Evolutionary conservation across 371 early-diverging fungal genomes (phyloP), one percentile per base, ranked within the genome.

Genomic region (Globomyces sp.): DNA sequence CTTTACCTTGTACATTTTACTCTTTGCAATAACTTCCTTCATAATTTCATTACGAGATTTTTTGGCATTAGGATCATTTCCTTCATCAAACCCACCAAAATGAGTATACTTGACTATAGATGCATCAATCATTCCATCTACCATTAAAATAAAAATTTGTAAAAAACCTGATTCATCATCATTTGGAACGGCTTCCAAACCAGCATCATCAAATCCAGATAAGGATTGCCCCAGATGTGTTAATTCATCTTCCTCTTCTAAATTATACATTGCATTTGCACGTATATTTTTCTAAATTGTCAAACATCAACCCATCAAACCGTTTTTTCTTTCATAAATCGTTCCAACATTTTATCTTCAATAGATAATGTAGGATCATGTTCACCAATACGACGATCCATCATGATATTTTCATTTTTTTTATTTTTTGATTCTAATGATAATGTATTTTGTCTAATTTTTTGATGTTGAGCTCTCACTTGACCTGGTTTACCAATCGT

Each of bases 21-120:
- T 90, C 81, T 98, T 98, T 42, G 93, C 90, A 61, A 98, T 97
- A 39, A 98, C 79, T 74, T 98, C 97, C 73, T 91, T 89, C 98
- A 97, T 97, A 61, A 98, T 75, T 77, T 98, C 97, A 39, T 85
- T 85, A 73, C 92, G 90, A 37, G 92, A 86, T 75, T 94, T 95
- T 8, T 81, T 83, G 53, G 83, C 74, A 8, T 84, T 83, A 42
- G 73, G 72, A 46, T 75, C 74, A 47, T 74, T 73, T 6, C 76
- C 78, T 40, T 87, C 86, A 24, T 81, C 88, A 71, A 94, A 94
- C 42, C 95, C 95, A 72, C 96, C 96, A 72, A 96, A 96, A 78
- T 97, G 95, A 47, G 77, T 70, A 46, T 79, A 75, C 9, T 80
- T 79, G 8, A 95, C 96, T 45, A 87, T 85, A 4, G 83, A 76